Conservation (phyloP, 2,329 filamentous ascomycete genomes). For the Nigrospora oryzae region DNA sequence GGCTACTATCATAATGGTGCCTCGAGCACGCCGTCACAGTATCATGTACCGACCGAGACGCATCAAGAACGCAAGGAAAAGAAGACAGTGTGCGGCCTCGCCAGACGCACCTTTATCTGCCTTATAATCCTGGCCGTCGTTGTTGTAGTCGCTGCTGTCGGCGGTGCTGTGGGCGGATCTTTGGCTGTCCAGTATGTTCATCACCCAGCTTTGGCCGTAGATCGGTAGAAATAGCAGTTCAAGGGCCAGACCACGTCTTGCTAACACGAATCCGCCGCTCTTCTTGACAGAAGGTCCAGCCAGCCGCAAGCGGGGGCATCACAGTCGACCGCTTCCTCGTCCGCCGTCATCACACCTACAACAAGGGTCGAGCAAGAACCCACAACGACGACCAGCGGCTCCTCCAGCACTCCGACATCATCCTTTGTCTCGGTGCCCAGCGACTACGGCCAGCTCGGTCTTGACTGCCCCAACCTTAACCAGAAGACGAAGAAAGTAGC, state of each 20-base stretch:
- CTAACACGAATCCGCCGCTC: slow-evolving; percentile 1
- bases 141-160: slow-evolving; percentile 11
- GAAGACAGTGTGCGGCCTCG: slow-evolving; percentile 8
- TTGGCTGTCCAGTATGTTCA: slow-evolving; percentile 11
- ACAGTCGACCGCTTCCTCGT: not conserved
- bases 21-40: not conserved
- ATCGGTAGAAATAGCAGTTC: not conserved
- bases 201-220: too few relatives aligned
- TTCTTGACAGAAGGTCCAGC: not conserved
- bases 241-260: too few relatives aligned
- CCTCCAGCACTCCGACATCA: not conserved
- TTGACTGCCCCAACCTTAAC: not conserved
- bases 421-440: not conserved
- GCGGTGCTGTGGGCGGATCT: slow-evolving; percentile 13
- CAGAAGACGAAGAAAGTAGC: not conserved
- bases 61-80: not conserved
- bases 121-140: slow-evolving; percentile 7
- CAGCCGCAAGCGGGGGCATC: not conserved
- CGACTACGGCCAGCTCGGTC: not conserved
- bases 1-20: not conserved
- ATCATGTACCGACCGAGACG: not conserved
- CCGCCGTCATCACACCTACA: not conserved
- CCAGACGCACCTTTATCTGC: slow-evolving; percentile 10
- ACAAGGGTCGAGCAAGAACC: not conserved
- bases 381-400: not conserved